Percentiles rank a stretch among this genome's conserved stretches.
These are phyloP conservation scores for Claviceps arundinis DNA, from an alignment of 2,329 filamentous ascomycete species.

Conservation along the genomic window DNA sequence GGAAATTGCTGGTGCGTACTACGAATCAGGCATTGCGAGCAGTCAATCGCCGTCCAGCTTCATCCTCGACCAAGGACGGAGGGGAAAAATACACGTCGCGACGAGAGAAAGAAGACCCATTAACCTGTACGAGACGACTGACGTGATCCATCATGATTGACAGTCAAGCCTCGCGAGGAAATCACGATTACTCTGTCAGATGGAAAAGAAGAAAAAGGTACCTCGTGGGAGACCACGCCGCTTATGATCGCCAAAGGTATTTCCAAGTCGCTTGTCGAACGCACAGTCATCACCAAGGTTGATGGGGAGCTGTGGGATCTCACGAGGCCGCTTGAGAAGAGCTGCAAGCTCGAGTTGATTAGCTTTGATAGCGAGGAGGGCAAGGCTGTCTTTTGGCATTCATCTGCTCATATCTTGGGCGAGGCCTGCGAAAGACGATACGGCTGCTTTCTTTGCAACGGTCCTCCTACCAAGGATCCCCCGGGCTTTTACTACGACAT, in stretches of 20 bases:
- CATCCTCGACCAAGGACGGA: background rate
- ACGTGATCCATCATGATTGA: constrained; percentile 18
- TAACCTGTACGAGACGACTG: background rate
- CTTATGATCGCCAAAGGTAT: constrained; percentile 64
- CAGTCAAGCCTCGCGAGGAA: constrained; percentile 53
- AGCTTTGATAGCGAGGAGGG: constrained; percentile 55
- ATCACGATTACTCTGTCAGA: constrained; percentile 64
- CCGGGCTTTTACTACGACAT: constrained; percentile 94
- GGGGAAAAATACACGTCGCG: background rate
- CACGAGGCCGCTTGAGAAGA: constrained; percentile 76
- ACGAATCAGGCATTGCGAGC: background rate
- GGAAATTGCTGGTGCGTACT: constrained; percentile 40
- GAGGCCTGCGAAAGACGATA: constrained; percentile 86
- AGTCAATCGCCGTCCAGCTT: background rate
- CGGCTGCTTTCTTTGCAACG: constrained; percentile 85
- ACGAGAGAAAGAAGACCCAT: background rate
- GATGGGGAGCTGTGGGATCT: constrained; percentile 87
- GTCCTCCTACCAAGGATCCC: constrained; percentile 69
- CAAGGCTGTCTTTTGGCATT: constrained; percentile 97
- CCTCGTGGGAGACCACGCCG: constrained; percentile 85
- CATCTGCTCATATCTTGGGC: constrained; percentile 87
- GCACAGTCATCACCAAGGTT: constrained; percentile 73
- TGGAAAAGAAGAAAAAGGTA: constrained; percentile 58
- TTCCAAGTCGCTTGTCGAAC: constrained; percentile 74
- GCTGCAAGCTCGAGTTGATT: constrained; percentile 72